Percentiles rank a stretch among this genome's conserved stretches.
Evolutionary conservation across 140 eudicot genomes (phyloP).

Genomic region (Ambrosia hybrid): DNA sequence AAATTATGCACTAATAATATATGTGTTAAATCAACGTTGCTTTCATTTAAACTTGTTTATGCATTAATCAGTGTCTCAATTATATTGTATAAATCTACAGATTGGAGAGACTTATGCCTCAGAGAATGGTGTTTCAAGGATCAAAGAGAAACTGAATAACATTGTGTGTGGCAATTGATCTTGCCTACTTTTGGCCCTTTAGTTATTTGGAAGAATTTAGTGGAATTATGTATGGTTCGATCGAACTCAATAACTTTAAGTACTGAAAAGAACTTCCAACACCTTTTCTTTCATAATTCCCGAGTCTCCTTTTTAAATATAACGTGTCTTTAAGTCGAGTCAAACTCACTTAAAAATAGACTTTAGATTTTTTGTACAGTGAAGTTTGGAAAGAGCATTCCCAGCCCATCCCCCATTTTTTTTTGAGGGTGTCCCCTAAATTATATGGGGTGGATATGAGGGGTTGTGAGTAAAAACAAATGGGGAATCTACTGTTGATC

Average conservation of each 20-base stretch:
- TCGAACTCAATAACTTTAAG: neutral
- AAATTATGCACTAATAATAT: neutral
- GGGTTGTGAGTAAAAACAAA: no score
- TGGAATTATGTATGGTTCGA: constrained; percentile 21
- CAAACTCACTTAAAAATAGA: no score
- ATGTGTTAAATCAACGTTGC: neutral
- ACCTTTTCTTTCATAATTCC: no score
- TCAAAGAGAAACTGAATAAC: constrained; percentile 42
- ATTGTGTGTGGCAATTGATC: constrained; percentile 34
- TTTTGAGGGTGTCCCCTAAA: no score
- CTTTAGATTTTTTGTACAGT: no score
- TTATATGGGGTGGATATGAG: no score
- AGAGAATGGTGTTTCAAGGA: constrained; percentile 42
- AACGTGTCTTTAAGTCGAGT: no score
- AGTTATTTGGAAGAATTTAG: constrained; percentile 15
- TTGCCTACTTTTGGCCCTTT: neutral
- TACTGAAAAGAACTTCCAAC: no score
- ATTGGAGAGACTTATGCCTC: constrained; percentile 35
- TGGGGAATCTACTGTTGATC: no score
- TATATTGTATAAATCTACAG: constrained; percentile 17
- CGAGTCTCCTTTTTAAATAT: no score
- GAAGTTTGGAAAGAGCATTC: no score
- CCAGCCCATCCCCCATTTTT: no score
- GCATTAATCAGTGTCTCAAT: neutral
- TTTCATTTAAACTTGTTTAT: neutral